Evolutionary conservation across 345 rosid genomes (phyloP).

Genomic region (Linum lewisii): DNA sequence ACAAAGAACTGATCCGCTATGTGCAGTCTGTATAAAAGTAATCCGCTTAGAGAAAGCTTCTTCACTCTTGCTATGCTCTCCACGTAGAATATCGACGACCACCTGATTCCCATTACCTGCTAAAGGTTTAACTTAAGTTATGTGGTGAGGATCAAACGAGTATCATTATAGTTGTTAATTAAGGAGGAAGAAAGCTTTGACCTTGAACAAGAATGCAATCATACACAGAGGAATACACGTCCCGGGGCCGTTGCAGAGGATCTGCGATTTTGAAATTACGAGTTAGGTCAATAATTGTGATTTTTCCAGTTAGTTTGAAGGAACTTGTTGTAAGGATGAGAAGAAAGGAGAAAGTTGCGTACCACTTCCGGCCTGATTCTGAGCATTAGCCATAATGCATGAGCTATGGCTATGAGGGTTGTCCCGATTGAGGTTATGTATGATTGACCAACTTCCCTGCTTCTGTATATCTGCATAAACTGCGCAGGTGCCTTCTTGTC

Average conservation of each 20-base stretch:
- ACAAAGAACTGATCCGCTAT: slow-evolving; percentile 81
- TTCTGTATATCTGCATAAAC: slow-evolving; percentile 72
- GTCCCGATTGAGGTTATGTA: slow-evolving; percentile 80
- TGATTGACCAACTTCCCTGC: slow-evolving; percentile 96
- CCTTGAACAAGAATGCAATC: slow-evolving; percentile 81
- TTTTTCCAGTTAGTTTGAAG: slow-evolving; percentile 3
- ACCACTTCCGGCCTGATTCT: slow-evolving; percentile 86
- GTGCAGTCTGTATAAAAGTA: slow-evolving; percentile 60
- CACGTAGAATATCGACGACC: slow-evolving; percentile 71
- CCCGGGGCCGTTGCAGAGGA: slow-evolving; percentile 96
- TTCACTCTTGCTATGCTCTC: slow-evolving; percentile 93
- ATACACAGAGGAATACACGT: slow-evolving; percentile 80
- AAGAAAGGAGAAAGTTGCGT: slow-evolving; percentile 14
- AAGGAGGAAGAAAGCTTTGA: slow-evolving; percentile 20
- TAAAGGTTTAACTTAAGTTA: slow-evolving; percentile 13
- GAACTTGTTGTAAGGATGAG: not conserved
- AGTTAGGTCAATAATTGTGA: no score
- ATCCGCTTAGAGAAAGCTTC: slow-evolving; percentile 78
- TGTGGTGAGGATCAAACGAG: not conserved
- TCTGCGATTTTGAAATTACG: slow-evolving; percentile 24
- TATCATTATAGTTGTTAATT: no score
- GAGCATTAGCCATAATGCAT: slow-evolving; percentile 69
- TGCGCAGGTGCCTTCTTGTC: slow-evolving; percentile 25
- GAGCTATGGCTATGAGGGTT: slow-evolving; percentile 55
- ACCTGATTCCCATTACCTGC: slow-evolving; percentile 72